Evolutionary conservation across 2,329 filamentous ascomycete genomes (phyloP).

Genomic region (Colletotrichum chrysophilum): DNA sequence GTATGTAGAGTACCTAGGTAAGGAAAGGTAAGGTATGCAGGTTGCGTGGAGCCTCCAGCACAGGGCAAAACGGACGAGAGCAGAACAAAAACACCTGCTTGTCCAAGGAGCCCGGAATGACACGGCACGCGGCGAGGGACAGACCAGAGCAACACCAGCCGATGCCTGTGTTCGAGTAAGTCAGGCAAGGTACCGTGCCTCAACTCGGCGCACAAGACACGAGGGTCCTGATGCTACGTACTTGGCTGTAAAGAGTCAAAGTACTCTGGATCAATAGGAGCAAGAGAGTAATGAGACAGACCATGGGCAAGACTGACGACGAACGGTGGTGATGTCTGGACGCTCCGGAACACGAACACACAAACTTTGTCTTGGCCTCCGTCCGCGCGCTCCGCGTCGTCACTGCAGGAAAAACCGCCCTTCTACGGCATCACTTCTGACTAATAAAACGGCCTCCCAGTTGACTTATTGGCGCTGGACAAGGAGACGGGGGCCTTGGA

Average conservation of each 20-base stretch:
- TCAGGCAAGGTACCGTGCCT: neutral
- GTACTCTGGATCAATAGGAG: neutral
- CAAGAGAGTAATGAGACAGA: neutral
- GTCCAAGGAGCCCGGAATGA: neutral
- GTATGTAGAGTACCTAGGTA: neutral
- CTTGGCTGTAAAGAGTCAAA: neutral
- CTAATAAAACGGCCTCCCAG: neutral
- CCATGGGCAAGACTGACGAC: neutral
- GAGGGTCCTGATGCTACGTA: neutral
- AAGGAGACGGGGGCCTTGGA: neutral
- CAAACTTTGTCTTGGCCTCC: neutral
- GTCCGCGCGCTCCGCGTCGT: neutral
- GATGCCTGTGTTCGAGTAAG: neutral
- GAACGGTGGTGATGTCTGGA: neutral
- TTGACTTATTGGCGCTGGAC: neutral
- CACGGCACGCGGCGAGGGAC: neutral
- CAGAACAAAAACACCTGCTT: neutral
- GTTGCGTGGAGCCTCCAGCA: neutral
- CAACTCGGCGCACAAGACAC: neutral
- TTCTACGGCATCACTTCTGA: neutral
- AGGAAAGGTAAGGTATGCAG: neutral
- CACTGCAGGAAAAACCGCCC: neutral
- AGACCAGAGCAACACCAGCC: neutral
- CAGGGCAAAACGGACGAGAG: neutral
- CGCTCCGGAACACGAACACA: neutral